Conservation (phyloP, 1,139 yeast species). For the Magnusiomyces paraingens region DNA sequence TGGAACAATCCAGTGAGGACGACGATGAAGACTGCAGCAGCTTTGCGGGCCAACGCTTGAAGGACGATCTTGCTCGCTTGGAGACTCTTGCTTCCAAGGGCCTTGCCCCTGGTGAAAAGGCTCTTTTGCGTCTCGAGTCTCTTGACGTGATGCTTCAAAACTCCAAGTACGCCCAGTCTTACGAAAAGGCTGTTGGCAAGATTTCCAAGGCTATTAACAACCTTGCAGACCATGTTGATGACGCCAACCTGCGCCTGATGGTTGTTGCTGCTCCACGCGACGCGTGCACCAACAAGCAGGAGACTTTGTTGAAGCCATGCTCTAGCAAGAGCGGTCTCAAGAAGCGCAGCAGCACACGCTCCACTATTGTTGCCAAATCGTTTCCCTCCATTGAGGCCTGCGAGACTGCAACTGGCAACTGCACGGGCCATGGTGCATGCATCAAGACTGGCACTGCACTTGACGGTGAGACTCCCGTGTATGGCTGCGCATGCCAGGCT, state of each 20-base stretch:
- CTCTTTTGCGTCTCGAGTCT: conserved; percentile 18
- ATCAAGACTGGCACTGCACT: conserved; percentile 30
- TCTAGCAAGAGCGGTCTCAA: neutral
- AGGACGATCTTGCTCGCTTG: conserved; percentile 15
- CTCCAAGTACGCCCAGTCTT: conserved; percentile 4
- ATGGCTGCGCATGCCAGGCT: conserved; percentile 50
- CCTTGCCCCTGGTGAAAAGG: conserved; percentile 16
- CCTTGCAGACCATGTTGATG: conserved; percentile 12
- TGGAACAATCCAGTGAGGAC: neutral
- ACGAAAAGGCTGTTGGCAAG: conserved; percentile 12
- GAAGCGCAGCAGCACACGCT: neutral
- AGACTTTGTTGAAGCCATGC: conserved; percentile 2
- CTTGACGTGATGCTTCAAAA: conserved; percentile 12
- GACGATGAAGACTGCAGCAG: neutral
- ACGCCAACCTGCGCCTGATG: conserved; percentile 14
- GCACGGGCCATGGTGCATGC: conserved; percentile 63
- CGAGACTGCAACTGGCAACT: conserved; percentile 45
- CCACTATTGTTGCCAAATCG: conserved; percentile 9
- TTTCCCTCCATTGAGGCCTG: conserved; percentile 45
- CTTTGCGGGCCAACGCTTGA: conserved; percentile 13
- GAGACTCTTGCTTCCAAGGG: conserved; percentile 9
- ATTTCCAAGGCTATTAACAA: conserved; percentile 14
- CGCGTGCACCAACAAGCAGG: conserved; percentile 17
- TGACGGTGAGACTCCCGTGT: conserved; percentile 27
- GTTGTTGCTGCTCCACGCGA: conserved; percentile 22